Evolutionary conservation across 2,329 filamentous ascomycete genomes (phyloP).

Genomic region (Chrysoporthe puriensis): DNA sequence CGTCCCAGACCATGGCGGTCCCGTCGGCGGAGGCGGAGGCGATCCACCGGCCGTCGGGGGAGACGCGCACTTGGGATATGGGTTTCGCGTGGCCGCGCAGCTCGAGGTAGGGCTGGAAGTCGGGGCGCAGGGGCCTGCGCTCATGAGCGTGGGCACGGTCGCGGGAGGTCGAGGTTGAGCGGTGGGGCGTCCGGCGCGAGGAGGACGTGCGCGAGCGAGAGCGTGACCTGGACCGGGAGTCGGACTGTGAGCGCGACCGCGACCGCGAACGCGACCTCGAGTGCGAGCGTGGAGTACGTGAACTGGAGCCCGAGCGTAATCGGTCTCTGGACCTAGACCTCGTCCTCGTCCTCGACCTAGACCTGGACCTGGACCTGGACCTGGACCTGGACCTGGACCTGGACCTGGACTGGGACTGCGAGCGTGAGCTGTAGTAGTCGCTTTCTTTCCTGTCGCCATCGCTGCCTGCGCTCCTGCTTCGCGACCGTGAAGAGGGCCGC

Average conservation of each 20-base stretch:
- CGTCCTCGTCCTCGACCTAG: conserved; percentile 32
- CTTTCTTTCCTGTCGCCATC: conserved; percentile 22
- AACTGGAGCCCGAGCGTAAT: conserved; percentile 34
- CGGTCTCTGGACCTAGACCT: conserved; percentile 33
- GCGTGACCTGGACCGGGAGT: conserved; percentile 30
- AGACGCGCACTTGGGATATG: conserved; percentile 86
- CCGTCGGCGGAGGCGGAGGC: conserved; percentile 89
- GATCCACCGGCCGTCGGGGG: conserved; percentile 86
- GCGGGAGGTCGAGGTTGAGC: conserved; percentile 28
- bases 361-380: conserved; percentile 31
- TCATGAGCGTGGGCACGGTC: conserved; percentile 33
- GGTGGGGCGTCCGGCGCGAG: conserved; percentile 25
- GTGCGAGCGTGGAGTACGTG: conserved; percentile 30
- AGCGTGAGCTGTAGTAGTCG: conserved; percentile 31
- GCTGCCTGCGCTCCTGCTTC: conserved; percentile 29
- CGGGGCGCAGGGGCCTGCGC: conserved; percentile 58
- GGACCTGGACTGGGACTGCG: conserved; percentile 32
- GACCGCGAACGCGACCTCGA: conserved; percentile 33
- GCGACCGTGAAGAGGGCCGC: conserved; percentile 31
- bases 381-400: conserved; percentile 32
- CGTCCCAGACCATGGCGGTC: conserved; percentile 90
- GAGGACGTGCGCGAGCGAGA: conserved; percentile 39
- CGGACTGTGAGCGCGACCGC: conserved; percentile 32
- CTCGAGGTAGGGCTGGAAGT: conserved; percentile 71
- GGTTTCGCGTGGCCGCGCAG: conserved; percentile 78